Conservation (phyloP, 2,329 filamentous ascomycete species). For the Exserohilum rostratum region DNA sequence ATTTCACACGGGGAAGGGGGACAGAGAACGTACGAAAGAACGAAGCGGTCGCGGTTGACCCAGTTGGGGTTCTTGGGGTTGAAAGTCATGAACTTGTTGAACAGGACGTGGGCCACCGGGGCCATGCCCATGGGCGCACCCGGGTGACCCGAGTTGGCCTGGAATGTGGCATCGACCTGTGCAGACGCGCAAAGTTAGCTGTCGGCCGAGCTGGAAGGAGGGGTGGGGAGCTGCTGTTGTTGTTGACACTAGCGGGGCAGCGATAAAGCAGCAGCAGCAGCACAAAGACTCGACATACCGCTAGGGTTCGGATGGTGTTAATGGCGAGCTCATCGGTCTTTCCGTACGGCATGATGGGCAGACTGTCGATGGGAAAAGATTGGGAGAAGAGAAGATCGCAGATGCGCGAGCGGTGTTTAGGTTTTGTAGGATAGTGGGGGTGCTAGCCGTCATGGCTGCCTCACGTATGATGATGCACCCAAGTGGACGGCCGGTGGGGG, state of each 20-base stretch:
- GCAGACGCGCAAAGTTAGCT: slow-evolving; percentile 35
- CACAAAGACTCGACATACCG: slow-evolving; percentile 68
- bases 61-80: slow-evolving; percentile 99
- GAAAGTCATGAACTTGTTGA: slow-evolving; percentile 99
- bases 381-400: slow-evolving; percentile 23
- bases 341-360: slow-evolving; percentile 78
- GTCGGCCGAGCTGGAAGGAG: slow-evolving; percentile 36
- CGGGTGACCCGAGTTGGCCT: slow-evolving; percentile 97
- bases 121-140: slow-evolving; percentile 98
- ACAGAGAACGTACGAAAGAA: slow-evolving; percentile 83
- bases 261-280: slow-evolving; percentile 3
- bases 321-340: slow-evolving; percentile 89
- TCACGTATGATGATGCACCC: slow-evolving; percentile 7
- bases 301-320: slow-evolving; percentile 96
- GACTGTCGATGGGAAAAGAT: slow-evolving; percentile 19
- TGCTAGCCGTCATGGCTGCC: slow-evolving; percentile 14
- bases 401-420: slow-evolving; percentile 12
- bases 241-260: slow-evolving; percentile 18
- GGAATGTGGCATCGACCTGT: slow-evolving; percentile 95
- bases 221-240: too few species aligned
- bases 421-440: slow-evolving; percentile 30
- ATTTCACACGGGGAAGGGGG: not conserved
- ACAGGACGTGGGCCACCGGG: slow-evolving; percentile 93
- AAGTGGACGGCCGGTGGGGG: slow-evolving; percentile 16
- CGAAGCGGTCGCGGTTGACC: slow-evolving; percentile 97